Base-by-base conservation (phyloP, 345 rosid species). In the Erodium maritimum region DNA sequence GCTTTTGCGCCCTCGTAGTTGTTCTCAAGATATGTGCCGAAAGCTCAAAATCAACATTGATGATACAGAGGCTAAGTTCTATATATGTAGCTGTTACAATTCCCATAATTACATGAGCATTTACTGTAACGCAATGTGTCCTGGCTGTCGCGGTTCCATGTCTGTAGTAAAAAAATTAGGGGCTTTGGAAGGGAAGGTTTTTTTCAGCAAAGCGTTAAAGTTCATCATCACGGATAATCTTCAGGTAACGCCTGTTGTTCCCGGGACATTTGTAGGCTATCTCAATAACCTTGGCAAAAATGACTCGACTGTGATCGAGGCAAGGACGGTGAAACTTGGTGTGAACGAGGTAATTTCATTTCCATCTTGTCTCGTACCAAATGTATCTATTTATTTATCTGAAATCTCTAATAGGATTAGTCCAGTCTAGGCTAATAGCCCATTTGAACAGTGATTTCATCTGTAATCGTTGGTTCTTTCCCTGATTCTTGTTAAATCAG, bases 151-250 rank as follows among this genome's bases (percentile, higher is more conserved):
- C 10, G 61, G 14, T 12, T 0, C 22, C 14, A 62, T 68, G 72
- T 22, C 7, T 59, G 0, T 1, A 16, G 46, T 17, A 54, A 5
- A 58, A 13, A 18, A 11, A 10, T 21, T 55, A 33, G 55, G 29
- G 60, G 25, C 45, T 55, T 54, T 1, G 12, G 52, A 50, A 19
- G 2, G 22, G 45, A 54, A 68, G 50, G 62, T 71, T 2, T 59
- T 71, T 61, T 22, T 14, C 5, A 62, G 51, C 2, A 56, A 67
- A 29, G 12, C 62, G 59, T 58, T 68, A 1, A 61, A 63, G 11
- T 71, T 62, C 51, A 63, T 71, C 33, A 63, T 59, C 14, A 67
- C 68, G 12, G 71, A 71, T 50, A 65, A 62, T 62, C 45, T 67
- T 17, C 59, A 67, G 25, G 68, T 71, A 50, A 16, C 25, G 17